Evolutionary conservation across 2,329 filamentous ascomycete genomes (phyloP).

Genomic region (Elsinoe arachidis): DNA sequence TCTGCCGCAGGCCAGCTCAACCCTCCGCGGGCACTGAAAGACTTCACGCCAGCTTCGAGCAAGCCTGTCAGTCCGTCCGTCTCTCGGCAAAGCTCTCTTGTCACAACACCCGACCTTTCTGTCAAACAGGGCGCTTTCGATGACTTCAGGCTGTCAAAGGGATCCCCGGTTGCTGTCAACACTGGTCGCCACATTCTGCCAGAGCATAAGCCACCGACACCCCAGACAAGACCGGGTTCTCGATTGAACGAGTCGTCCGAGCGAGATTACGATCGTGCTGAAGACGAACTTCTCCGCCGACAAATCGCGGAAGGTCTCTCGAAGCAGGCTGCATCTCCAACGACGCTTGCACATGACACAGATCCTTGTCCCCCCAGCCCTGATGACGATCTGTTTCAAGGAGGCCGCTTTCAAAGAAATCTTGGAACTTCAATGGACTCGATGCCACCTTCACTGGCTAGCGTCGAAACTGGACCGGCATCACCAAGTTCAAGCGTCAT

Average conservation of each 20-base stretch:
- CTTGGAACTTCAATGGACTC: neutral
- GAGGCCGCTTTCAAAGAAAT: neutral
- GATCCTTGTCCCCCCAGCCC: constrained; percentile 38
- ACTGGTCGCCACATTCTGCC: constrained; percentile 19
- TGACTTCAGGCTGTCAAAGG: constrained; percentile 20
- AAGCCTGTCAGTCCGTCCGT: constrained; percentile 24
- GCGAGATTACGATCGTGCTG: constrained; percentile 26
- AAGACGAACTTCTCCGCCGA: constrained; percentile 27
- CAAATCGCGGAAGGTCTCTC: constrained; percentile 28
- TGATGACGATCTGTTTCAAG: constrained; percentile 30
- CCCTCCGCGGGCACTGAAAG: constrained; percentile 39
- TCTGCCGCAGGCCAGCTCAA: constrained; percentile 53
- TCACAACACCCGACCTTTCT: constrained; percentile 14
- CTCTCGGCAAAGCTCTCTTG: constrained; percentile 19
- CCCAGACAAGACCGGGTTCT: constrained; percentile 22
- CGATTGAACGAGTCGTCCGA: constrained; percentile 24
- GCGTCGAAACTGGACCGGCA: constrained; percentile 32
- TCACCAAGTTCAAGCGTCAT: constrained; percentile 18
- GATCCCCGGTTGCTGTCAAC: constrained; percentile 17
- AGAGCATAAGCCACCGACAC: constrained; percentile 14
- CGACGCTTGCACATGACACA: constrained; percentile 23
- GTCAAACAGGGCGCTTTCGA: constrained; percentile 10
- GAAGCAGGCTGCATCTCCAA: constrained; percentile 21
- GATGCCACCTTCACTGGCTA: constrained; percentile 7
- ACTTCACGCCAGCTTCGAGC: constrained; percentile 28